Evolutionary conservation across 1,284 basidiomycete genomes (phyloP).

Genomic region (Phylloporus sp.): DNA sequence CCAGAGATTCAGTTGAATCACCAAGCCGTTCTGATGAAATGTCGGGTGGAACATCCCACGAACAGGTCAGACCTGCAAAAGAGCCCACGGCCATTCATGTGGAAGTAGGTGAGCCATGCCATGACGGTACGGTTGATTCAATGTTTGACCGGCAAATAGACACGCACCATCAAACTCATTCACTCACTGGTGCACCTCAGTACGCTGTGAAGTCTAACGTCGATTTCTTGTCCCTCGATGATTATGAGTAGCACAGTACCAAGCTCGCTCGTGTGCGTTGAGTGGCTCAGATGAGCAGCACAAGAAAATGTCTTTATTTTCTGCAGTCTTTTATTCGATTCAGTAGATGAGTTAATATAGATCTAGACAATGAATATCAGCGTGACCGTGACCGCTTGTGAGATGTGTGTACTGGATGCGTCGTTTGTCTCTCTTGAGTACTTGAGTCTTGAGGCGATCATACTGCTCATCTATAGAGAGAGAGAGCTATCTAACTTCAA

Average conservation of each 20-base stretch:
- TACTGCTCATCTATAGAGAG: slow-evolving; percentile 82
- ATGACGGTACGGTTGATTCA: slow-evolving; percentile 1
- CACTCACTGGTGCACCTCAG: slow-evolving; percentile 33
- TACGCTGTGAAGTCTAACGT: slow-evolving; percentile 34
- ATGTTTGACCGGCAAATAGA: slow-evolving; percentile 39
- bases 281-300: slow-evolving; percentile 5
- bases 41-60: slow-evolving; percentile 34
- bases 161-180: slow-evolving; percentile 43
- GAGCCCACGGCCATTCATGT: slow-evolving; percentile 44
- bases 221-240: slow-evolving; percentile 39
- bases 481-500: slow-evolving; percentile 85
- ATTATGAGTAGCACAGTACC: slow-evolving; percentile 23
- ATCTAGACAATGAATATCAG: neutral
- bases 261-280: slow-evolving; percentile 30
- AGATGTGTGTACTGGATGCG: slow-evolving; percentile 37
- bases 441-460: slow-evolving; percentile 47
- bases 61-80: slow-evolving; percentile 18
- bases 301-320: slow-evolving; percentile 23
- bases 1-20: slow-evolving; percentile 11
- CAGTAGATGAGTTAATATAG: neutral
- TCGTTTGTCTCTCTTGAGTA: slow-evolving; percentile 37
- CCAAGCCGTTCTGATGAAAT: slow-evolving; percentile 40
- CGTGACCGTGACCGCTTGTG: slow-evolving; percentile 37
- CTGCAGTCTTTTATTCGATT: slow-evolving; percentile 10
- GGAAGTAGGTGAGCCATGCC: slow-evolving; percentile 34